phyloP scores from a whole-genome alignment of 345 rosid species.

The Cardamine resedifolia region DNA sequence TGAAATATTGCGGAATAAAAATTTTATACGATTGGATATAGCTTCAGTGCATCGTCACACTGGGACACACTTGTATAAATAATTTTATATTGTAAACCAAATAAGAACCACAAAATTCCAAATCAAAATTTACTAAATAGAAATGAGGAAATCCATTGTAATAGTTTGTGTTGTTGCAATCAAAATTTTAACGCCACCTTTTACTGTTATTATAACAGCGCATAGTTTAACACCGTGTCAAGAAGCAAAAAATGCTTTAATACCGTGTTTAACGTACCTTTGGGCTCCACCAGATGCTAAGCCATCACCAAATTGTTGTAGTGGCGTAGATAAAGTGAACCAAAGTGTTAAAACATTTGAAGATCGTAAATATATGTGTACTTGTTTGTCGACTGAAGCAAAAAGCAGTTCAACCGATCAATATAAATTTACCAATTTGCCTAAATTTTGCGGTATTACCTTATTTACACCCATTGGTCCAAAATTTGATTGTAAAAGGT shows the following conservation, averaged over 20 bases:
- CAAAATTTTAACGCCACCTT: too few relatives aligned
- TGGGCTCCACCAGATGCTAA: background rate
- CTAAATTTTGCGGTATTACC: background rate
- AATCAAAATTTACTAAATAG: too few relatives aligned
- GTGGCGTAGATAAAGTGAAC: background rate
- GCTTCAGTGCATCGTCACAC: too few relatives aligned
- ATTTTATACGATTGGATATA: too few relatives aligned
- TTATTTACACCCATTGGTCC: conserved; percentile 17
- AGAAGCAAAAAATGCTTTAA: background rate
- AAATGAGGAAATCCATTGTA: too few relatives aligned
- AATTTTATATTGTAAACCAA: too few relatives aligned
- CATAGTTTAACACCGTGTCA: background rate
- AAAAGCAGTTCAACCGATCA: background rate
- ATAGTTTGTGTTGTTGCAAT: too few relatives aligned
- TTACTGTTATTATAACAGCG: background rate
- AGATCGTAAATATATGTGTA: background rate
- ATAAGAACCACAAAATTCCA: too few relatives aligned
- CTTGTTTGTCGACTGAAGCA: conserved; percentile 4
- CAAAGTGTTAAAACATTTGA: background rate
- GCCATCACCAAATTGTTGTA: conserved; percentile 6
- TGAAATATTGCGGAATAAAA: too few relatives aligned
- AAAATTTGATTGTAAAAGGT: background rate
- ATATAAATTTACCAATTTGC: background rate
- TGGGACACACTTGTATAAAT: too few relatives aligned
- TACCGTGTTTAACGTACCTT: background rate